Base-by-base conservation (phyloP, 2,329 filamentous ascomycete genomes). In the Colletotrichum endophyticum region DNA sequence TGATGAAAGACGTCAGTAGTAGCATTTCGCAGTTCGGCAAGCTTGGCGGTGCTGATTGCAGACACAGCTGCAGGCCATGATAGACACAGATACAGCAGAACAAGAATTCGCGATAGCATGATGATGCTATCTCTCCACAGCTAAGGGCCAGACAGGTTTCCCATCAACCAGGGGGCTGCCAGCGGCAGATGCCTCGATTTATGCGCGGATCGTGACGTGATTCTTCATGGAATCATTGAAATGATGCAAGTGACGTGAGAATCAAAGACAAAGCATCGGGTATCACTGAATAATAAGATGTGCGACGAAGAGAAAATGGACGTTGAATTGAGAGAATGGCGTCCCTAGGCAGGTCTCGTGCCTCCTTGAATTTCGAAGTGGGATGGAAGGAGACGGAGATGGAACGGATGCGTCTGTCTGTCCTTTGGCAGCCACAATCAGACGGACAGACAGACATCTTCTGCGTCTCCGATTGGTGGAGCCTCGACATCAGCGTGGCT, bases 1-100 rank as follows among this genome's bases (percentile, higher is more conserved):
- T 99, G 97, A 85, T 98, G 98, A 88, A 99, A 99, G 90, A 99
- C 95, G 80, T 95, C 90, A 74, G 92, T 90, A 13, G 92, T 92
- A 74, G 92, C 89, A 78, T 87, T 88, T 70, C 92, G 89, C 80
- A 94, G 84, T 80, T 89, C 86, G 66, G 88, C 87, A 75, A 93
- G 86, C 80, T 87, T 88, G 75, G 87, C 87, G n/a, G 88, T 85
- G 56, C 88, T 88, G 91, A 94, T 93, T 44, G 89, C 88, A 68
- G 78, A 79, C 22, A 81, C 84, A 5, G 78, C 62, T 25, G 80
- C 81, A 34, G 84, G 83, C 87, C 88, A 89, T 84, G 85, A 80
- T 66, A 83, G 76, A 77, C 85, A 63, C 39, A 81, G 73, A 62
- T 34, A 82, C 44, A 66, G 16, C 30, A 78, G 79, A 7, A 84